These are phyloP conservation scores for Endotrypanum monterogeii DNA, from an alignment of 208 protist genomes.

Conservation along the genomic window DNA sequence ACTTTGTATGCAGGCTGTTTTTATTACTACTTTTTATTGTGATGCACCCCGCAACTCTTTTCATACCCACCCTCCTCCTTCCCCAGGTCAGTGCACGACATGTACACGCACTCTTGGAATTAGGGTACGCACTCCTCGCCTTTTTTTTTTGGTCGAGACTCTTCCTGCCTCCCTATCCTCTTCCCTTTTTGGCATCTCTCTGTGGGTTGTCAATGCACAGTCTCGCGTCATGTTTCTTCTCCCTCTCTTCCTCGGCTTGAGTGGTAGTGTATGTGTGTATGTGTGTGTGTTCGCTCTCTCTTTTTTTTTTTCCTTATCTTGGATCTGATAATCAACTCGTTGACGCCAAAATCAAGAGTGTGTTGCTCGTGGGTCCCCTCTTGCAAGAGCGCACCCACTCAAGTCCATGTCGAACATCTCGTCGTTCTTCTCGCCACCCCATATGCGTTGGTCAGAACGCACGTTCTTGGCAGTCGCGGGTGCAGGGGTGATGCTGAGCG, in stretches of 20 bases:
- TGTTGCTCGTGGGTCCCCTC: not conserved
- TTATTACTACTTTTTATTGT: not conserved
- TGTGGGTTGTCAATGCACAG: too few species aligned
- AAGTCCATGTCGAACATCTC: not conserved
- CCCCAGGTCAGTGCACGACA: not conserved
- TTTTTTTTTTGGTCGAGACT: not conserved
- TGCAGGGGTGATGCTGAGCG: conserved; percentile 10
- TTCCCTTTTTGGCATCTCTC: not conserved
- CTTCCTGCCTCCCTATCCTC: not conserved
- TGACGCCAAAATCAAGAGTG: not conserved
- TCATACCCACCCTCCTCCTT: not conserved
- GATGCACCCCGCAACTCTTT: not conserved
- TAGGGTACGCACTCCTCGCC: too few species aligned
- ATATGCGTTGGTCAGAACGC: conserved; percentile 7
- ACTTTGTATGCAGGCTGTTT: not conserved
- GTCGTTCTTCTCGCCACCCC: not conserved
- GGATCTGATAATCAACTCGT: too few species aligned
- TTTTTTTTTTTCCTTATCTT: not conserved
- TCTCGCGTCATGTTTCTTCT: too few species aligned
- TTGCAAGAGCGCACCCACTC: not conserved
- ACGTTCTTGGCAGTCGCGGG: conserved; percentile 16
- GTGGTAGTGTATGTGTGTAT: too few species aligned
- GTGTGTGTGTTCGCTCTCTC: not conserved
- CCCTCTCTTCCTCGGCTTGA: too few species aligned
- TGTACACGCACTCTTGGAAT: not conserved